Percentiles rank a stretch among this genome's conserved stretches.
Evolutionary conservation across 371 early-diverging fungal species (phyloP).

Genomic region (Coemansia sp.): DNA sequence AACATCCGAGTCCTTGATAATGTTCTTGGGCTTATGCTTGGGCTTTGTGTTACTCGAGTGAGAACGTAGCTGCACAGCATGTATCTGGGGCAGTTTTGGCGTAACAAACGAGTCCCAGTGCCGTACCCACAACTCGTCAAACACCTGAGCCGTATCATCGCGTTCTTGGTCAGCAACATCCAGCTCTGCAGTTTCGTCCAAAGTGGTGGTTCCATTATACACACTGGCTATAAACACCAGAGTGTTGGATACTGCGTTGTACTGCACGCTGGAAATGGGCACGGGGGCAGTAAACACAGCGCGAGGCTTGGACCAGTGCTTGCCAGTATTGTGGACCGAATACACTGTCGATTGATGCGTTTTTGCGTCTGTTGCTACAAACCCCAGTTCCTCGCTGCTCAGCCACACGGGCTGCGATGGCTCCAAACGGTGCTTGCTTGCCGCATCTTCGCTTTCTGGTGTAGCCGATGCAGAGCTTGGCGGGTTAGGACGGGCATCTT

Average conservation of each 20-base stretch:
- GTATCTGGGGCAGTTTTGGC: conserved; percentile 45
- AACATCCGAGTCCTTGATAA: conserved; percentile 26
- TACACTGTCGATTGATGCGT: conserved; percentile 26
- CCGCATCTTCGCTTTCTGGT: not conserved
- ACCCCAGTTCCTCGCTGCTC: conserved; percentile 29
- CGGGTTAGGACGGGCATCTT: conserved; percentile 30
- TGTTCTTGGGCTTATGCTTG: conserved; percentile 21
- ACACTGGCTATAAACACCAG: conserved; percentile 47
- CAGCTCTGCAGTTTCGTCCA: conserved; percentile 36
- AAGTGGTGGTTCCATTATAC: conserved; percentile 28
- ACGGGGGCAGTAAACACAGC: conserved; percentile 12
- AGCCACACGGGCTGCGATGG: conserved; percentile 51
- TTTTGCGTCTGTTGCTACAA: conserved; percentile 21
- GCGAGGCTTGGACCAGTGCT: conserved; percentile 40
- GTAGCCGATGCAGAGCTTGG: not conserved
- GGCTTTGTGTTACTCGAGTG: not conserved
- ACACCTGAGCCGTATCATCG: conserved; percentile 44
- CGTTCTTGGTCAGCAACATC: conserved; percentile 34
- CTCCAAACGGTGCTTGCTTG: conserved; percentile 10
- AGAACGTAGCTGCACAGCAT: conserved; percentile 18
- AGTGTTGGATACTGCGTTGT: conserved; percentile 21
- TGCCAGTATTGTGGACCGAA: conserved; percentile 12
- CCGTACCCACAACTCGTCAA: conserved; percentile 53
- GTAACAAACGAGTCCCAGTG: conserved; percentile 53
- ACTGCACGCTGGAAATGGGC: conserved; percentile 37